Evolutionary conservation across 495 filamentous ascomycete genomes (phyloP), one percentile per base, ranked within the genome.

Genomic region (Penicillium maclennaniae): DNA sequence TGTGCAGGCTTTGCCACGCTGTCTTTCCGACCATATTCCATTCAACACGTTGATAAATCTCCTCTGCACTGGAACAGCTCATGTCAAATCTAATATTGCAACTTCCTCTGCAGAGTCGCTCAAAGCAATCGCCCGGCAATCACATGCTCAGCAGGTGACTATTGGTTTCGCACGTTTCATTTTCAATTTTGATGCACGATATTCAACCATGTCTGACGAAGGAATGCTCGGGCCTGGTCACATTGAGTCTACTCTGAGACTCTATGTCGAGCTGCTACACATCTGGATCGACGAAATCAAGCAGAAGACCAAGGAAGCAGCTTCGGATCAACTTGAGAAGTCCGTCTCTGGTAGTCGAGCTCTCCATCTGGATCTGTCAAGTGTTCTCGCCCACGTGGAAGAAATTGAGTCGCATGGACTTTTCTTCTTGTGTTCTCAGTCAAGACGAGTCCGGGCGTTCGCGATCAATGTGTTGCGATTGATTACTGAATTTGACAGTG

Each of bases 281-380:
- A 97, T 99, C 39, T 99, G 93, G 93, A 93, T 96, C 26, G 91
- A 97, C 47, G 91, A 97, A 62, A 92, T 97, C 59, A 87, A 88
- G 55, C 82, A 86, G 36, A 97, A 96, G 63, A 88, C 84, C 10
- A 87, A 81, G 60, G 87, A 87, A 27, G 86, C 83, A 10, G 79
- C 82, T 9, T 74, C 77, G 7, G 88, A 92, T 23, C 70, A 72
- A 2, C 66, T 74, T 2, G 87, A 89, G 16, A 74, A 72, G 49
- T 63, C 59, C n/a, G 78, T 76, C 20, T 73, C 77, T 31, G 80
- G 77, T 6, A 85, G 71, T 47, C 74, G 82, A 43, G 79, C 77
- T 39, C 78, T 91, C 46, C 90, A 92, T 49, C 77, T 97, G 21
- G 93, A 98, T 66, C 70, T 92, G 36, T 93, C 91, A 1, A 87